phyloP scores from a whole-genome alignment of 1,139 yeast genomes.

The Scheffersomyces insectosa region DNA sequence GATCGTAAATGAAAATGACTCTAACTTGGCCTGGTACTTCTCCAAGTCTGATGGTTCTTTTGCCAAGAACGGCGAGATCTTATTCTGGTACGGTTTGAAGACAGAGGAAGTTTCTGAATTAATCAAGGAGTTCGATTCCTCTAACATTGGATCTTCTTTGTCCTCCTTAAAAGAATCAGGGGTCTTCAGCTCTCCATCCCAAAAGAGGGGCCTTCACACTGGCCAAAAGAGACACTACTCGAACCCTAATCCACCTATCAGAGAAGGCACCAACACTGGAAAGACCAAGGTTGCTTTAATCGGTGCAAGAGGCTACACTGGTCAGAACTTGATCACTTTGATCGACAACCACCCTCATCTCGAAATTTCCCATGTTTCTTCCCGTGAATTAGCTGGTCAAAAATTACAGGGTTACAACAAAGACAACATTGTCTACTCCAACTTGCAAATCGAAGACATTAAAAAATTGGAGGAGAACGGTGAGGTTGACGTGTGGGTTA shows the following conservation, averaged over 20 bases:
- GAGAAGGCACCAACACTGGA: conserved; percentile 58
- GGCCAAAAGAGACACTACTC: conserved; percentile 14
- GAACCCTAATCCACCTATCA: conserved; percentile 75
- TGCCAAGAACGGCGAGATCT: conserved; percentile 81
- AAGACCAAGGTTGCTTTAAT: conserved; percentile 83
- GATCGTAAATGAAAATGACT: conserved; percentile 88
- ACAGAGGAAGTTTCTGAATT: conserved; percentile 64
- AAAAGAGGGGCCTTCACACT: conserved; percentile 43
- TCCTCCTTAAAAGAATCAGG: conserved; percentile 45
- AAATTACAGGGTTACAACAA: conserved; percentile 86
- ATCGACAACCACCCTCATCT: conserved; percentile 85
- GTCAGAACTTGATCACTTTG: conserved; percentile 85
- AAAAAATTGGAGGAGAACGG: conserved; percentile 70
- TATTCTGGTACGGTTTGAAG: conserved; percentile 92
- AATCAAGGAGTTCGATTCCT: conserved; percentile 61
- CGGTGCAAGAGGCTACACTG: conserved; percentile 98
- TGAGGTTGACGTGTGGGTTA: conserved; percentile 94
- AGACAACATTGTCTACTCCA: conserved; percentile 75
- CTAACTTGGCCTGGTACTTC: conserved; percentile 90
- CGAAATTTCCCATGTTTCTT: conserved; percentile 89
- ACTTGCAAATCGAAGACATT: conserved; percentile 85
- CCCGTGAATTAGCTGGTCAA: conserved; percentile 90
- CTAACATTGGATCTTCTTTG: conserved; percentile 36
- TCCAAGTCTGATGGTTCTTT: conserved; percentile 93
- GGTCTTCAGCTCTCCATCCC: conserved; percentile 38